Evolutionary conservation across 495 filamentous ascomycete genomes (phyloP), one percentile per base, ranked within the genome.

Genomic region (Neurospora tetraspora): DNA sequence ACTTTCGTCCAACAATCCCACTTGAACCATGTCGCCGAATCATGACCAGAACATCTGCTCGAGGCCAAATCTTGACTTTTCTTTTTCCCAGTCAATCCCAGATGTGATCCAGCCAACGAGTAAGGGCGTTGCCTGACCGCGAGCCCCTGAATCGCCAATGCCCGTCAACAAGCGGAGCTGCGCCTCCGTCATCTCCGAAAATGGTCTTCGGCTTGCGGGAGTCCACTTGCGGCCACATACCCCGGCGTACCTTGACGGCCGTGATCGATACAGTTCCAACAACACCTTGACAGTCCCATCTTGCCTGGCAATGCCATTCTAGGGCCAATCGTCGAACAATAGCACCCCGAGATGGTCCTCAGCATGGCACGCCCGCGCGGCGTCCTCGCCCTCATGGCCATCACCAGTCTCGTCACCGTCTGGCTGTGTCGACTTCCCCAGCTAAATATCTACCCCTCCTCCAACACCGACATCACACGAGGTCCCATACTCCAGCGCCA

Each of bases 391-490:
- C 40, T 69, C 16, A 70, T 74, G 9, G 75, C 73, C 45, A 36
- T 79, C 14, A 73, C 77, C 70, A 74, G 72, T 38, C 68, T 80
- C 31, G 73, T 65, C 1, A 76, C 77, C 0, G 53, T 80, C 34
- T 80, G 78, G 77, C 39, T 71, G 31, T 77, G 74, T 42, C 70
- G 74, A 23, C 74, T 76, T 4, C 75, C 76, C 12, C 75, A 74
- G 47, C 72, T 77, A 36, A 61, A n/a, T n/a, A n/a, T n/a, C n/a
- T n/a, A n/a, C n/a, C n/a, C n/a, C n/a, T n/a, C n/a, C n/a, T n/a
- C n/a, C n/a, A n/a, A 47, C 42, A 38, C 68, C 69, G 65, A 69
- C 9, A 69, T 68, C 14, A 39, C 45, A n/a, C 2, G 12, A 14
- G 23, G 31, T 47, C 14, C 43, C 36, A 37, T 27, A 12, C 34